These are phyloP conservation scores for Wilcoxina mikolae DNA, from an alignment of 495 filamentous ascomycete species.

Conservation along the genomic window DNA sequence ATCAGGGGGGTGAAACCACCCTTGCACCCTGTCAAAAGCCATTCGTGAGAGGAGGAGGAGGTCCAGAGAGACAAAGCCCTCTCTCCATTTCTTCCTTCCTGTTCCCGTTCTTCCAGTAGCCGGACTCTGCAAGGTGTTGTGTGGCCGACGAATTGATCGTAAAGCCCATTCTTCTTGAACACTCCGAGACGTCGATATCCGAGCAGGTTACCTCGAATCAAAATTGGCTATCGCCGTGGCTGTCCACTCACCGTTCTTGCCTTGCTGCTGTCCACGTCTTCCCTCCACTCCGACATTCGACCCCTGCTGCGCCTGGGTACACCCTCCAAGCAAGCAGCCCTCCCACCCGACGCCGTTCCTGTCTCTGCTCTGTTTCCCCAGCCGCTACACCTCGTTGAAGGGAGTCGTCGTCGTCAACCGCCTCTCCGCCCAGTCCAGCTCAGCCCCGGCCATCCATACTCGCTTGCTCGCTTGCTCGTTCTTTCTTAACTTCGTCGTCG, in stretches of 20 bases:
- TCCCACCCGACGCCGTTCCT: background rate
- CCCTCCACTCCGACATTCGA: background rate
- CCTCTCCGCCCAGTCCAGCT: slow-evolving; percentile 5
- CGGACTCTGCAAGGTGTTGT: too few species aligned
- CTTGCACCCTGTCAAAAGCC: background rate
- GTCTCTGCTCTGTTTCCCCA: background rate
- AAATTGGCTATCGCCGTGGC: background rate
- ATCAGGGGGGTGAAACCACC: background rate
- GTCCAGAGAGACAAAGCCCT: background rate
- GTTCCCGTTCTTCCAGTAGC: background rate
- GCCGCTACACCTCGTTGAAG: background rate
- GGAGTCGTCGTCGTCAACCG: slow-evolving; percentile 7
- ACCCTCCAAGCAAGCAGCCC: background rate
- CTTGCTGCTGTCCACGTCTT: background rate
- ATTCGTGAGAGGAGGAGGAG: background rate
- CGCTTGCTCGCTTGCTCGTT: background rate
- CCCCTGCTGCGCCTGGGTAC: background rate
- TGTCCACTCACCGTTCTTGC: background rate
- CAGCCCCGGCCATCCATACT: background rate
- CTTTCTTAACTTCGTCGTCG: background rate
- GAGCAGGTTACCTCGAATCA: background rate
- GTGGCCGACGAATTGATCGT: too few species aligned
- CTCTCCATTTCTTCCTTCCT: background rate
- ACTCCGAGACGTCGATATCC: too few species aligned
- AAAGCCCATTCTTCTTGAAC: too few species aligned